A percentile compares a stretch with the other conserved stretches of the same genome.
Evolutionary conservation across 139 green algal genomes (phyloP).

Genomic region (Astrephomene gubernaculifera): DNA sequence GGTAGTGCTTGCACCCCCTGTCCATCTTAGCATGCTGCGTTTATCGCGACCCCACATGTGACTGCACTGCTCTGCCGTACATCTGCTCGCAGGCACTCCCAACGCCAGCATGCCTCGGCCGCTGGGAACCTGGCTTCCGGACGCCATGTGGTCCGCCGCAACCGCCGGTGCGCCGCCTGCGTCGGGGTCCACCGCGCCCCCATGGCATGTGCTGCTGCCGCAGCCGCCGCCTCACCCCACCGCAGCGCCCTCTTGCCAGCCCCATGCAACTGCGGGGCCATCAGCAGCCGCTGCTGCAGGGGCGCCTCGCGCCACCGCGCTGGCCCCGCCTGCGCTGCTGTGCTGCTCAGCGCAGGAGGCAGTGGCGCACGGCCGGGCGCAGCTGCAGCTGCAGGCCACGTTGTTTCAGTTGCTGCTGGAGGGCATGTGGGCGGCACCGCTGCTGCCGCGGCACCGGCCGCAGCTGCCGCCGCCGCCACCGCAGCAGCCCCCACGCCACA

Average conservation of each 20-base stretch:
- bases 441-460: slow-evolving; percentile 36
- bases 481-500: neutral
- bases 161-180: neutral
- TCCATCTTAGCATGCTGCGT: too few relatives aligned
- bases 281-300: neutral
- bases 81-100: neutral
- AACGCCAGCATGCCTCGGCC: neutral
- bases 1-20: too few relatives aligned
- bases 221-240: neutral
- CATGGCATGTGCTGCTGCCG: slow-evolving; percentile 7
- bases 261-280: neutral
- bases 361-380: slow-evolving; percentile 65
- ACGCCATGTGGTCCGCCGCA: slow-evolving; percentile 12
- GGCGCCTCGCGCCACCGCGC: neutral
- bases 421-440: slow-evolving; percentile 14
- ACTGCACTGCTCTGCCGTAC: too few relatives aligned
- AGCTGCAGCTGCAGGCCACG: slow-evolving; percentile 83
- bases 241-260: too few relatives aligned
- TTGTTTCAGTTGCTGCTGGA: slow-evolving; percentile 56
- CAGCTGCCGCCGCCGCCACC: neutral
- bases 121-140: slow-evolving; percentile 32
- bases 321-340: slow-evolving; percentile 27
- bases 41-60: too few relatives aligned
- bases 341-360: slow-evolving; percentile 11
- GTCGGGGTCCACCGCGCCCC: neutral